These are phyloP conservation scores for Leucosporidium creatinivorum DNA, from an alignment of 768 basidiomycete species.

Conservation along the genomic window DNA sequence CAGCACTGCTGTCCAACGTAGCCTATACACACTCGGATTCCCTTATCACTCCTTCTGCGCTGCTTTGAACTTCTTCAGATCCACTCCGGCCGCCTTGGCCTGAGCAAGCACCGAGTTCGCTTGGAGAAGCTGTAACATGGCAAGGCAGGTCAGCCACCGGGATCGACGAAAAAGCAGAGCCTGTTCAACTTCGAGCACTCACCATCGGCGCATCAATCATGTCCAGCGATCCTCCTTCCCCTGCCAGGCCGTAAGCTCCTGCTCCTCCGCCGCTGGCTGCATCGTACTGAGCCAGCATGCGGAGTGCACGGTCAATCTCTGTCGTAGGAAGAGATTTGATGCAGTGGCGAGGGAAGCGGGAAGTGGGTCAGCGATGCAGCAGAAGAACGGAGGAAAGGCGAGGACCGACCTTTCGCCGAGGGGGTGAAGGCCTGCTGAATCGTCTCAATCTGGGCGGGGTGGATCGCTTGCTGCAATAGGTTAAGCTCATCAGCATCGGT, in stretches of 20 bases:
- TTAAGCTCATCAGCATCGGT: too few relatives aligned
- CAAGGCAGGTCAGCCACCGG: background rate
- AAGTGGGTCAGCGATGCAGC: background rate
- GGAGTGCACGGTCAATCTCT: slow-evolving; percentile 72
- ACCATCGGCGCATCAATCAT: slow-evolving; percentile 93
- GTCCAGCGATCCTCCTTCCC: slow-evolving; percentile 47
- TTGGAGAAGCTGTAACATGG: slow-evolving; percentile 5
- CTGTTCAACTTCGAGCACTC: too few relatives aligned
- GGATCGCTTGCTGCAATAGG: slow-evolving; percentile 71
- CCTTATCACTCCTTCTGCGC: too few relatives aligned
- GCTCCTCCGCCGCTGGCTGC: slow-evolving; percentile 41
- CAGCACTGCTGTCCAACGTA: too few relatives aligned
- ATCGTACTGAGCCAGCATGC: slow-evolving; percentile 62
- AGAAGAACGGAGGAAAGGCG: too few relatives aligned
- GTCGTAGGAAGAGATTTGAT: slow-evolving; percentile 5
- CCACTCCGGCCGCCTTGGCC: slow-evolving; percentile 11
- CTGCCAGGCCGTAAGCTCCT: slow-evolving; percentile 63
- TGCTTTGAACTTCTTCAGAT: background rate
- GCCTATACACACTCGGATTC: too few relatives aligned
- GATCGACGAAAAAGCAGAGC: too few relatives aligned
- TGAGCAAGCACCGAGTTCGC: background rate
- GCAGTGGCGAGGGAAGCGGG: background rate
- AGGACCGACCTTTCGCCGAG: slow-evolving; percentile 52
- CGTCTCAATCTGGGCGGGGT: slow-evolving; percentile 70
- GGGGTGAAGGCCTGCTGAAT: slow-evolving; percentile 77